phyloP scores from a whole-genome alignment of 169 alveolate species.

The Plasmodium knowlesi region DNA sequence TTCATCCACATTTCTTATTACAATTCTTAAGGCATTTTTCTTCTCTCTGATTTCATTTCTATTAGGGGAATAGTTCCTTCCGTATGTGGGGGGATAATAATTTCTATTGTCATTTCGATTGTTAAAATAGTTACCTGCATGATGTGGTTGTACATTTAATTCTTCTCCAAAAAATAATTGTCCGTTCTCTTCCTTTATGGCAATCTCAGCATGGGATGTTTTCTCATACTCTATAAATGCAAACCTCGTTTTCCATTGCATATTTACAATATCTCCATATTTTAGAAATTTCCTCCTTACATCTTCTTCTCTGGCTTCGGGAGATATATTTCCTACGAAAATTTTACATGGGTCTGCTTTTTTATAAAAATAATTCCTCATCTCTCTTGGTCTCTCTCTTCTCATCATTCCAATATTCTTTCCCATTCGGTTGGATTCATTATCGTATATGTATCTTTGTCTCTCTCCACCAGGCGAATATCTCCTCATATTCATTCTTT shows the following conservation, averaged over 20 bases:
- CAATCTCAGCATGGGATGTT: constrained; percentile 78
- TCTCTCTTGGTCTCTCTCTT: constrained; percentile 32
- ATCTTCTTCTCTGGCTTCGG: constrained; percentile 88
- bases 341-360: constrained; percentile 81
- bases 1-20: constrained; percentile 86
- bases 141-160: constrained; percentile 86
- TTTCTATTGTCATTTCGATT: constrained; percentile 48
- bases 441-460: constrained; percentile 1
- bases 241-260: constrained; percentile 86
- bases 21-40: constrained; percentile 76
- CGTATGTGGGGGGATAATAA: constrained; percentile 13
- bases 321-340: constrained; percentile 88
- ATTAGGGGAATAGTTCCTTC: constrained; percentile 63
- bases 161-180: constrained; percentile 77
- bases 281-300: constrained; percentile 82
- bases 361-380: constrained; percentile 29
- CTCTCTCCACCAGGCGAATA: constrained; percentile 21
- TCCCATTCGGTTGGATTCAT: constrained; percentile 10
- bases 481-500: constrained; percentile 36
- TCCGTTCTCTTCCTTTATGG: constrained; percentile 81
- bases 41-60: constrained; percentile 75
- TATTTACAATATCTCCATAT: constrained; percentile 84
- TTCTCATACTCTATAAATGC: constrained; percentile 87
- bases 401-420: constrained; percentile 29
- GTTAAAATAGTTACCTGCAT: constrained; percentile 67